Base-by-base conservation (phyloP, 148 eudicot species). In the Chenopodium berlandieri region DNA sequence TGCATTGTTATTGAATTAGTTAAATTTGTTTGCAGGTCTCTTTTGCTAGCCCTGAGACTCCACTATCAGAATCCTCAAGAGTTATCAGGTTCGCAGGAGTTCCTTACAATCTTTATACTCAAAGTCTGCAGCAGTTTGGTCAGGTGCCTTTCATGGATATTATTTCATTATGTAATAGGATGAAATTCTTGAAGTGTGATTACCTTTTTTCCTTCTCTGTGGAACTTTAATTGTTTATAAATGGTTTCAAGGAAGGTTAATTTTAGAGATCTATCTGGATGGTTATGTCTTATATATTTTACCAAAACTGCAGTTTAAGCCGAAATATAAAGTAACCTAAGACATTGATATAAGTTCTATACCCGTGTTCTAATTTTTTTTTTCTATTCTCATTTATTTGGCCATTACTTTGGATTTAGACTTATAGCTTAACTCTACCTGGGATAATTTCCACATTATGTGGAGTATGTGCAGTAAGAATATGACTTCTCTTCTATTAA, bases 71-170 rank as follows among this genome's bases (percentile, higher is more conserved):
- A 46, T 64, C 65, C 63, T 83, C 88, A 12, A 69, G 76, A 83
- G 83, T 72, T 56, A 77, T 89, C 73, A 85, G 84, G 86, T 85
- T 89, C 75, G 88, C 81, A 25, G 89, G 89, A 67, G 87, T 83
- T 77, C 77, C 89, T 68, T 89, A 89, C 86, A 79, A 75, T 86
- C 84, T 89, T 56, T 80, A 85, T 78, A 85, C 86, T 72, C 86
- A 87, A 81, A 87, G 85, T 82, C 81, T 79, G 79, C 87, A 83
- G 58, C 75, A 85, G 73, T 82, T 84, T 85, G 86, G 89, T 77
- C 91, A 89, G 89, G 91, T 89, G 85, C 84, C 67, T 83, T 64
- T 68, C 66, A 72, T 83, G 75, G 77, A 75, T 34, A 64, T 72
- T 79, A 67, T 75, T 37, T 78, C 48, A 62, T 64, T 48, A 40